Conservation (phyloP, 148 eudicot species). For the Camellia japonica region DNA sequence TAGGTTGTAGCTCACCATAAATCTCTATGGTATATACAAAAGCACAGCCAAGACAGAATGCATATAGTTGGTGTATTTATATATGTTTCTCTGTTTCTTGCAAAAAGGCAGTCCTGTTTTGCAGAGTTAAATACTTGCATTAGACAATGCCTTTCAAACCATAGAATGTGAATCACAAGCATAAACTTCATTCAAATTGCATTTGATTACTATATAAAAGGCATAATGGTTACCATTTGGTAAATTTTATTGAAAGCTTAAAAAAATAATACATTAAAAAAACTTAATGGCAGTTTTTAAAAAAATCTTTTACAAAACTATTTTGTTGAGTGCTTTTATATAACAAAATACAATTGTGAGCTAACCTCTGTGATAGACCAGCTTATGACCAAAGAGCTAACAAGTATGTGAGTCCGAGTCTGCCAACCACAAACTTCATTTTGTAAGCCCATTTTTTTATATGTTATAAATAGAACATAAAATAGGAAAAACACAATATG, state of each 20-base stretch:
- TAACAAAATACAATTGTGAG: no score
- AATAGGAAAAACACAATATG: background rate
- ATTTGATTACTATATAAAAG: no score
- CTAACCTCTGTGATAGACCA: conserved; percentile 92
- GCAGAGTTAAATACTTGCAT: background rate
- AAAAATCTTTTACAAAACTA: no score
- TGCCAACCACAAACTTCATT: conserved; percentile 34
- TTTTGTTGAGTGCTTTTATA: no score
- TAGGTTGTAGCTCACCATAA: no score
- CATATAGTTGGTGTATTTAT: conserved; percentile 24
- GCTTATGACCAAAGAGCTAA: conserved; percentile 86
- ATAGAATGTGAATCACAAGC: background rate
- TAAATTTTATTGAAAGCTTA: no score
- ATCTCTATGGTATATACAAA: no score
- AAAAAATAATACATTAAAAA: no score
- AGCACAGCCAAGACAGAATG: background rate
- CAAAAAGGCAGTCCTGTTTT: conserved; percentile 16
- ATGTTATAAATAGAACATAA: background rate
- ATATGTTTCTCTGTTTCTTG: conserved; percentile 21
- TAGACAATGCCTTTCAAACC: background rate
- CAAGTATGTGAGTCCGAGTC: conserved; percentile 67
- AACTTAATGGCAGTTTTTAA: no score
- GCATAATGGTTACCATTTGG: no score
- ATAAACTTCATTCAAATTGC: no score
- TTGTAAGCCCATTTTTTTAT: background rate